Conservation (phyloP, 2,329 filamentous ascomycete species). For the Phyllosticta paracitricarpa region DNA sequence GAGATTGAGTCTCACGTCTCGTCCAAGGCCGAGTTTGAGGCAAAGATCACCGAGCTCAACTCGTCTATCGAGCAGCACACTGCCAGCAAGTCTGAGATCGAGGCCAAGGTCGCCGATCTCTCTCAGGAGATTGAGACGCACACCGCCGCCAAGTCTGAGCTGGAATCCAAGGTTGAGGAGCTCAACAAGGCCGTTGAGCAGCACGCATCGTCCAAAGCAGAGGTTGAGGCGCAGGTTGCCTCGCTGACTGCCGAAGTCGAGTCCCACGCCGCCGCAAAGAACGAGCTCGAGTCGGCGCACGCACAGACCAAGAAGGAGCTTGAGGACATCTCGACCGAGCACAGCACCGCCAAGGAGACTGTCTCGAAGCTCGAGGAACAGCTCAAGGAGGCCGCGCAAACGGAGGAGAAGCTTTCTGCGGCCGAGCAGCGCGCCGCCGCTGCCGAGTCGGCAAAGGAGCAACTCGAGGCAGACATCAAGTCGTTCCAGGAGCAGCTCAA, state of each 20-base stretch:
- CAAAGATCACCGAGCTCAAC: slow-evolving; percentile 4
- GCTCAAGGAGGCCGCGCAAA: slow-evolving; percentile 5
- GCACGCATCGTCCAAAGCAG: slow-evolving; percentile 3
- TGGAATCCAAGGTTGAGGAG: slow-evolving; percentile 11
- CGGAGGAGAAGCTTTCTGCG: slow-evolving; percentile 5
- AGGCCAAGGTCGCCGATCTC: slow-evolving; percentile 9
- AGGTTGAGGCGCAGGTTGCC: slow-evolving; percentile 3
- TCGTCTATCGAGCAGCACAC: background rate
- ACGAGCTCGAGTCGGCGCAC: slow-evolving; percentile 6
- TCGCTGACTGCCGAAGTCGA: slow-evolving; percentile 8
- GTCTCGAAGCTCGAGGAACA: slow-evolving; percentile 5
- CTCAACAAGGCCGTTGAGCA: slow-evolving; percentile 8
- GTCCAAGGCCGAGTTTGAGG: slow-evolving; percentile 10
- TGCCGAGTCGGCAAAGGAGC: background rate
- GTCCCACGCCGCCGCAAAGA: slow-evolving; percentile 1
- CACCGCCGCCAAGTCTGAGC: slow-evolving; percentile 4
- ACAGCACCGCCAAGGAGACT: slow-evolving; percentile 6
- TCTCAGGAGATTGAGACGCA: slow-evolving; percentile 5
- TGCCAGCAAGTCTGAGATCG: slow-evolving; percentile 9
- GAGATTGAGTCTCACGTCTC: slow-evolving; percentile 5
- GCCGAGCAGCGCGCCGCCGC: slow-evolving; percentile 3
- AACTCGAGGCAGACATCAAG: slow-evolving; percentile 3
- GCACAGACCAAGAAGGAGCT: slow-evolving; percentile 5
- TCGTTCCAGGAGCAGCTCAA: slow-evolving; percentile 3
- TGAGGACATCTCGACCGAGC: background rate